Evolutionary conservation across 768 basidiomycete genomes (phyloP).

Genomic region (Crepidotus variabilis): DNA sequence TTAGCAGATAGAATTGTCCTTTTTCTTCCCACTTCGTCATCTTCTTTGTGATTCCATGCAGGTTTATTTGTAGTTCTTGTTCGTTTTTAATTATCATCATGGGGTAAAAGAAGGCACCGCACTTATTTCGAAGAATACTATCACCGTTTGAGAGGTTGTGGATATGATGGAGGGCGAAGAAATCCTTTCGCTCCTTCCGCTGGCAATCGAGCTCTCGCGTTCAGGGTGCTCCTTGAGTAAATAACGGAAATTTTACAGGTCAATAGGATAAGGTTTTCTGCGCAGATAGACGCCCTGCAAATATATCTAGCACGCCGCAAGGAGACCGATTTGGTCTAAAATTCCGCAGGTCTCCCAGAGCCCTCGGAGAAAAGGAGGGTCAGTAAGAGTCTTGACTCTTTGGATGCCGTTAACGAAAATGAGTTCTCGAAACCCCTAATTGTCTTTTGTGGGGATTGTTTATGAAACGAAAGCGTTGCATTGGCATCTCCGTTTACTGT

Average conservation of each 20-base stretch:
- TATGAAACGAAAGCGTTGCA: neutral
- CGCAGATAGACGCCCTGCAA: too few species aligned
- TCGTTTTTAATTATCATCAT: neutral
- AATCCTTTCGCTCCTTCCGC: neutral
- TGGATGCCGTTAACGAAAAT: neutral
- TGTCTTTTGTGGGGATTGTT: neutral
- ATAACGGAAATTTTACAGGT: neutral
- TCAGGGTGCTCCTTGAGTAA: neutral
- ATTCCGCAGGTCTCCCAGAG: neutral
- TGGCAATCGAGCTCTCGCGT: neutral
- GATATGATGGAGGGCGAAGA: too few species aligned
- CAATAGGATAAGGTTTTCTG: neutral
- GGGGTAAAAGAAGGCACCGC: neutral
- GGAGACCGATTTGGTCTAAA: neutral
- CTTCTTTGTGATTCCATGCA: neutral
- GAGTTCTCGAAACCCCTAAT: neutral
- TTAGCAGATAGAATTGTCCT: neutral
- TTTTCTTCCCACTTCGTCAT: neutral
- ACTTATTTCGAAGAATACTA: neutral
- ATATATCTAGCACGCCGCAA: neutral
- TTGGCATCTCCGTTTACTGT: neutral
- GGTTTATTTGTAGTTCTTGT: neutral
- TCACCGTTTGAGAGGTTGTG: neutral
- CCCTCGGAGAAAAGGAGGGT: neutral
- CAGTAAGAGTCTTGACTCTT: neutral